Percentiles rank a stretch among this genome's conserved stretches.
Conservation (phyloP, 331 rosid genomes). For the Quercus lobata region DNA sequence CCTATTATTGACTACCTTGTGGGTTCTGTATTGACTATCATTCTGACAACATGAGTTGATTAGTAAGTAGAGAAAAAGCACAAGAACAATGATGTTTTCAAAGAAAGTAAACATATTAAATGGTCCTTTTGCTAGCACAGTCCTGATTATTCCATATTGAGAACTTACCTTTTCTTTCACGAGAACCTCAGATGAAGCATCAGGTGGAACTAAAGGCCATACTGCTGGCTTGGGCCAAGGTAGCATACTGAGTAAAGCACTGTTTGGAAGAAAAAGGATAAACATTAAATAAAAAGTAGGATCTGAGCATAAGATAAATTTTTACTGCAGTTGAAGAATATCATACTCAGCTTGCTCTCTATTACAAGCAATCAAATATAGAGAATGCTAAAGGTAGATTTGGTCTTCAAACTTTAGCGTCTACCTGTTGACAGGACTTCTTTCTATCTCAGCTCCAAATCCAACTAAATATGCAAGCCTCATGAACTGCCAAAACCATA, state of each 20-base stretch:
- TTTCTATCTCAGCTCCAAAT: conserved; percentile 79
- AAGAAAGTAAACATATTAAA: neutral
- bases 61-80: neutral
- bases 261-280: conserved; percentile 37
- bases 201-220: conserved; percentile 91
- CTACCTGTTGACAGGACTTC: conserved; percentile 98
- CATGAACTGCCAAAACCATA: conserved; percentile 80
- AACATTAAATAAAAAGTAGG: conserved; percentile 7
- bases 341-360: conserved; percentile 3
- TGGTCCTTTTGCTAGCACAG: neutral
- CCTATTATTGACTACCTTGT: neutral
- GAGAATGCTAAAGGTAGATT: neutral
- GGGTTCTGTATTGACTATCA: neutral
- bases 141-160: neutral
- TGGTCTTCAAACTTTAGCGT: conserved; percentile 12
- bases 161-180: conserved; percentile 83
- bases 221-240: conserved; percentile 97
- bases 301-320: conserved; percentile 2
- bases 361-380: conserved; percentile 6
- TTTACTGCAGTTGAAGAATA: neutral
- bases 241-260: conserved; percentile 95
- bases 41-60: neutral
- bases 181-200: conserved; percentile 81
- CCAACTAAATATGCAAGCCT: conserved; percentile 96
- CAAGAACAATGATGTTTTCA: neutral